A percentile compares a stretch with the other conserved stretches of the same genome.
phyloP scores from a whole-genome alignment of 2,329 filamentous ascomycete species.

The Ramularia collo-cygni region DNA sequence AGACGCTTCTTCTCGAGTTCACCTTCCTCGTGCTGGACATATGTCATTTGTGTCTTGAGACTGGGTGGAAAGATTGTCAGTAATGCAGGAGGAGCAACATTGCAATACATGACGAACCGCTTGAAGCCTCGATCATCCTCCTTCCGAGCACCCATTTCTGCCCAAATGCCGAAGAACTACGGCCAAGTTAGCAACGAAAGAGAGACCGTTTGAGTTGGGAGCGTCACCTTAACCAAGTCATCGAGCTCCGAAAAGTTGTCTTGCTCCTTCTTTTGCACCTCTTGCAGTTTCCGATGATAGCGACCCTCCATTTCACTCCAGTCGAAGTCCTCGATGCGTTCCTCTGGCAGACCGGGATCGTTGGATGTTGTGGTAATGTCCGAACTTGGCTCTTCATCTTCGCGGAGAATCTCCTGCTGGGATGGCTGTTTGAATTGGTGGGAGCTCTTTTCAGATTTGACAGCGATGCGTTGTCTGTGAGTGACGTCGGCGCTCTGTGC shows the following conservation, averaged over 20 bases:
- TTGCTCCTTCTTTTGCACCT: slow-evolving; percentile 58
- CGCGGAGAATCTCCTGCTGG: slow-evolving; percentile 2
- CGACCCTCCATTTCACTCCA: slow-evolving; percentile 70
- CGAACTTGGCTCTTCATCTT: neutral
- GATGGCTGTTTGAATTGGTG: slow-evolving; percentile 14
- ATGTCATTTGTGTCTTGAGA: slow-evolving; percentile 69
- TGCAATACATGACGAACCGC: slow-evolving; percentile 45
- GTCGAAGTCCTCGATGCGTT: slow-evolving; percentile 53
- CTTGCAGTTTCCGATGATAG: slow-evolving; percentile 59
- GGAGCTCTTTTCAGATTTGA: slow-evolving; percentile 9
- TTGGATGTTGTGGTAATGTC: slow-evolving; percentile 9
- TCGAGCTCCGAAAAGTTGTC: slow-evolving; percentile 31
- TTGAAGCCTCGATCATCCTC: slow-evolving; percentile 74
- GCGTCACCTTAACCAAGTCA: slow-evolving; percentile 56
- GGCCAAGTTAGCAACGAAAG: slow-evolving; percentile 7
- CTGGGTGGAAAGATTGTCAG: slow-evolving; percentile 35
- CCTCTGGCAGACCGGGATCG: slow-evolving; percentile 22
- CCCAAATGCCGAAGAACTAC: slow-evolving; percentile 77
- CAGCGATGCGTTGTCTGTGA: neutral
- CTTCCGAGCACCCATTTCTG: slow-evolving; percentile 60
- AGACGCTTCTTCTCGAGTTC: slow-evolving; percentile 66
- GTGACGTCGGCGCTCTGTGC: slow-evolving; percentile 1
- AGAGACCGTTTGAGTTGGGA: slow-evolving; percentile 15
- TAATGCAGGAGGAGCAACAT: neutral
- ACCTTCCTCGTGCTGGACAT: slow-evolving; percentile 67